A percentile compares a stretch with the other conserved stretches of the same genome.
phyloP scores from a whole-genome alignment of 352 stramenopile genomes.

The Globisporangium lucens region DNA sequence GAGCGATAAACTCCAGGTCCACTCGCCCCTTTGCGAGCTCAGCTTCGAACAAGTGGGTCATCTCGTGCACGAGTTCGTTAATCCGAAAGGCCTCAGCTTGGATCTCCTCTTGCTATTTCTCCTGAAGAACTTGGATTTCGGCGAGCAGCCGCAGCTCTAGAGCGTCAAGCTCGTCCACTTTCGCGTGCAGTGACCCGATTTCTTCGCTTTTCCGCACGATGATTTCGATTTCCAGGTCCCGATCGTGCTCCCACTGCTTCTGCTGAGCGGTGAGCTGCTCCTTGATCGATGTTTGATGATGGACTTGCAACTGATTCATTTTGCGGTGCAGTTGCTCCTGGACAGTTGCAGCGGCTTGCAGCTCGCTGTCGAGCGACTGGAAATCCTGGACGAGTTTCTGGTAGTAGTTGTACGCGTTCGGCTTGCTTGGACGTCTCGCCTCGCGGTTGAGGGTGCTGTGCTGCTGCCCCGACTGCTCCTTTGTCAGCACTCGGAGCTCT shows the following conservation, averaged over 20 bases:
- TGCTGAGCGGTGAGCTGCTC: slow-evolving; percentile 14
- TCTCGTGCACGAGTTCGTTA: slow-evolving; percentile 41
- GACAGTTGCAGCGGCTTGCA: slow-evolving; percentile 17
- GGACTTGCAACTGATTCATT: slow-evolving; percentile 7
- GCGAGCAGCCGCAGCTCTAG: slow-evolving; percentile 40
- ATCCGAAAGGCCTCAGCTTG: slow-evolving; percentile 39
- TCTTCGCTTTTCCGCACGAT: slow-evolving; percentile 26
- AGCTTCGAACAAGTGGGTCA: slow-evolving; percentile 38
- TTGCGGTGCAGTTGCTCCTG: slow-evolving; percentile 18
- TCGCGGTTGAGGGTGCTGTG: background rate
- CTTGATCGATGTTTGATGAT: slow-evolving; percentile 10
- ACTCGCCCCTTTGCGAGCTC: slow-evolving; percentile 42
- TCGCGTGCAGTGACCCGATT: slow-evolving; percentile 21
- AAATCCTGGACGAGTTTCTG: slow-evolving; percentile 53
- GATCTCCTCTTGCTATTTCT: slow-evolving; percentile 34
- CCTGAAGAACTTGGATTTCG: slow-evolving; percentile 46
- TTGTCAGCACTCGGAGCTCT: background rate
- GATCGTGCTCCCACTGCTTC: slow-evolving; percentile 36
- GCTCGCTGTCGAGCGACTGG: slow-evolving; percentile 37
- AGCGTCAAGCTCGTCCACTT: slow-evolving; percentile 28
- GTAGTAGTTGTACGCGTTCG: slow-evolving; percentile 50
- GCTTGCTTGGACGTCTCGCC: slow-evolving; percentile 7
- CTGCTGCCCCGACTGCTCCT: background rate
- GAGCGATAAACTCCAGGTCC: slow-evolving; percentile 46
- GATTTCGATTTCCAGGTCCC: slow-evolving; percentile 31